Conservation (phyloP, 345 rosid genomes). For the Mallotus nudiflorus region DNA sequence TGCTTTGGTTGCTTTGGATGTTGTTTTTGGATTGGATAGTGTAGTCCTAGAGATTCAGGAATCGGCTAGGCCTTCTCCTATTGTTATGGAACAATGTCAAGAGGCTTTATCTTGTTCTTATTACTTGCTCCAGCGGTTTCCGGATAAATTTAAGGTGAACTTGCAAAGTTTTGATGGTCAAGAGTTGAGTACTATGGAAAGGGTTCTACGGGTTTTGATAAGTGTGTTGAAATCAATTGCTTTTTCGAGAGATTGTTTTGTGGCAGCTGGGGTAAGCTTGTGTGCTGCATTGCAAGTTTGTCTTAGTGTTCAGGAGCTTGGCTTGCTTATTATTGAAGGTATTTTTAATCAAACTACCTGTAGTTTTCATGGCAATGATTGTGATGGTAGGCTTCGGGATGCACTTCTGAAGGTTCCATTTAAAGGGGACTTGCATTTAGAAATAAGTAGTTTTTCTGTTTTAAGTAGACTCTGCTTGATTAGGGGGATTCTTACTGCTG, state of each 20-base stretch:
- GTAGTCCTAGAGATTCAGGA: slow-evolving; percentile 58
- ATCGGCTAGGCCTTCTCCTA: slow-evolving; percentile 81
- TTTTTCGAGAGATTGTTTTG: slow-evolving; percentile 86
- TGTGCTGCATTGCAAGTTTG: slow-evolving; percentile 85
- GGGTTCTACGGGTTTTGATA: slow-evolving; percentile 52
- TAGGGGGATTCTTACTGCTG: slow-evolving; percentile 94
- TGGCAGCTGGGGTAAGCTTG: slow-evolving; percentile 89
- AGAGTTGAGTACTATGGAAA: slow-evolving; percentile 51
- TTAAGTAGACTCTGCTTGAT: slow-evolving; percentile 90
- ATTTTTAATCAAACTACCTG: slow-evolving; percentile 43
- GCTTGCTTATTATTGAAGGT: slow-evolving; percentile 65
- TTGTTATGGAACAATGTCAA: slow-evolving; percentile 93
- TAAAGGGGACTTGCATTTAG: slow-evolving; percentile 57
- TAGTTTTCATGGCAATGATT: slow-evolving; percentile 22
- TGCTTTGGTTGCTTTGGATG: slow-evolving; percentile 65
- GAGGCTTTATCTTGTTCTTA: slow-evolving; percentile 89
- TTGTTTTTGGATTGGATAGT: slow-evolving; percentile 62
- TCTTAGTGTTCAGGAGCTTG: slow-evolving; percentile 64
- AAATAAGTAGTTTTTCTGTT: slow-evolving; percentile 55
- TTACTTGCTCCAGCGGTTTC: slow-evolving; percentile 89
- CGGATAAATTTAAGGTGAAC: slow-evolving; percentile 44
- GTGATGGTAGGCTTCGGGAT: slow-evolving; percentile 36
- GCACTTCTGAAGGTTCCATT: slow-evolving; percentile 57
- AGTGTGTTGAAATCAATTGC: slow-evolving; percentile 60
- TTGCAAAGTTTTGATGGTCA: slow-evolving; percentile 28